Percentiles rank a stretch among this genome's conserved stretches.
Conservation (phyloP, 768 basidiomycete species). For the Tylopilus sp. region DNA sequence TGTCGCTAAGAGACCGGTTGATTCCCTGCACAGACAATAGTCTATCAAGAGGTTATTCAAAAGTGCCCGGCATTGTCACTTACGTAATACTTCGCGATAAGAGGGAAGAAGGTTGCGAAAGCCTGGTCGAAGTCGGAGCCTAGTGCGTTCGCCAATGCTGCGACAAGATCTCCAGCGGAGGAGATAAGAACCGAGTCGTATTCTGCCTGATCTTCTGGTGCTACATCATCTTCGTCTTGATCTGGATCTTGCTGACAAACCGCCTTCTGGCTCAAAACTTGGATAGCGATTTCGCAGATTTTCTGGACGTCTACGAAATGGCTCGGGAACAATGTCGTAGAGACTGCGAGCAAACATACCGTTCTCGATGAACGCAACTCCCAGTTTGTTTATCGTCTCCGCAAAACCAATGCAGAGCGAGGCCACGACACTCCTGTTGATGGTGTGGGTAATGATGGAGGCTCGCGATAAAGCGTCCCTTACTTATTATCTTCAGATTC, state of each 20-base stretch:
- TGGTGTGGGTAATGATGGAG: conserved; percentile 13
- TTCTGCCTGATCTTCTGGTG: conserved; percentile 88
- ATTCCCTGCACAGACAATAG: conserved; percentile 58
- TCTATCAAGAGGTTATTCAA: background rate
- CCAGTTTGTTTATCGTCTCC: conserved; percentile 89
- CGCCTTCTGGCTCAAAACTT: conserved; percentile 91
- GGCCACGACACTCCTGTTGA: conserved; percentile 80
- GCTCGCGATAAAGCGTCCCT: conserved; percentile 33
- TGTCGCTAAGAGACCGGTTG: conserved; percentile 84
- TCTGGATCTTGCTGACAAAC: conserved; percentile 96
- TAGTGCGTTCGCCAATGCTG: conserved; percentile 81
- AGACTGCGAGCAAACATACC: conserved; percentile 45
- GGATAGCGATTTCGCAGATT: conserved; percentile 76
- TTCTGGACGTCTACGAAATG: conserved; percentile 61
- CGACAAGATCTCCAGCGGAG: conserved; percentile 91
- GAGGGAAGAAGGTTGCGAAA: conserved; percentile 83
- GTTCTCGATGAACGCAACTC: conserved; percentile 78
- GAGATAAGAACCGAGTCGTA: conserved; percentile 95
- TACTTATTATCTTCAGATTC: conserved; percentile 96
- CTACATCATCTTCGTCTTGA: conserved; percentile 82
- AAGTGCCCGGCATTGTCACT: conserved; percentile 29
- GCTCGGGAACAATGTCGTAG: conserved; percentile 3
- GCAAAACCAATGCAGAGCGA: conserved; percentile 84
- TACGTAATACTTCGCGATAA: conserved; percentile 91
- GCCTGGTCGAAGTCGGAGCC: conserved; percentile 79